Evolutionary conservation across 768 basidiomycete species (phyloP).

Genomic region (Mycena pura): DNA sequence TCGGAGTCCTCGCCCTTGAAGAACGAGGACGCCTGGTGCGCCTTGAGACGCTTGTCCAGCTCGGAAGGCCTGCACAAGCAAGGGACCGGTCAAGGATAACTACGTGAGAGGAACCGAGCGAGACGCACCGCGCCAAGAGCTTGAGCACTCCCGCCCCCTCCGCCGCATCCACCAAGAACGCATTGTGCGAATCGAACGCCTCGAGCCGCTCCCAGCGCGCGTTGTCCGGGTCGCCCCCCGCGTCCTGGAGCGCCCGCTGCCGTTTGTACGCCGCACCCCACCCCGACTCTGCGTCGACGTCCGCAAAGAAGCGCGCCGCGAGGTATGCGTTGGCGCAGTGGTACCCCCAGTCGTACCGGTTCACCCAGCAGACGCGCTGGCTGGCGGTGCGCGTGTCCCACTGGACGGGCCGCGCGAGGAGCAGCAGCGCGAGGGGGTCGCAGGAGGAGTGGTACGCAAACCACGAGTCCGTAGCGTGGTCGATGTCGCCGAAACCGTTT

Average conservation of each 20-base stretch:
- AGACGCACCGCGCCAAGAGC: conserved; percentile 14
- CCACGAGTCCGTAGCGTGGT: conserved; percentile 13
- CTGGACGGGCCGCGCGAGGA: conserved; percentile 4
- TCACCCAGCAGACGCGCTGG: conserved; percentile 16
- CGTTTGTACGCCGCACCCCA: conserved; percentile 21
- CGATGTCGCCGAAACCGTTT: conserved; percentile 3
- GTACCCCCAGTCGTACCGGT: conserved; percentile 25
- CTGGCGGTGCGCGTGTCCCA: conserved; percentile 1
- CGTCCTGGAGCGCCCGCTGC: not conserved
- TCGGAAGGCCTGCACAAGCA: conserved; percentile 10
- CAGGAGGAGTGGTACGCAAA: conserved; percentile 24
- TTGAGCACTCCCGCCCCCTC: conserved; percentile 11
- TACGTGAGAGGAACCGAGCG: too few species aligned
- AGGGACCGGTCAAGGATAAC: too few species aligned
- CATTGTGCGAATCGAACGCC: not conserved
- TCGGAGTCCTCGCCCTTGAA: not conserved
- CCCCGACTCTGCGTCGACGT: conserved; percentile 17
- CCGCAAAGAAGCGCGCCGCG: conserved; percentile 11
- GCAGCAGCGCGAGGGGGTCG: conserved; percentile 11
- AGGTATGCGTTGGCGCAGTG: not conserved
- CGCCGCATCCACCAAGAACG: conserved; percentile 19
- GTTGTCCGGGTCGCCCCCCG: conserved; percentile 11
- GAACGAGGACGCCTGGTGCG: not conserved
- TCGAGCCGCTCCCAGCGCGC: conserved; percentile 18
- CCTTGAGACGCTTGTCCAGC: conserved; percentile 7